phyloP scores from a whole-genome alignment of 495 filamentous ascomycete species.

The Jackrogersella multiformis region DNA sequence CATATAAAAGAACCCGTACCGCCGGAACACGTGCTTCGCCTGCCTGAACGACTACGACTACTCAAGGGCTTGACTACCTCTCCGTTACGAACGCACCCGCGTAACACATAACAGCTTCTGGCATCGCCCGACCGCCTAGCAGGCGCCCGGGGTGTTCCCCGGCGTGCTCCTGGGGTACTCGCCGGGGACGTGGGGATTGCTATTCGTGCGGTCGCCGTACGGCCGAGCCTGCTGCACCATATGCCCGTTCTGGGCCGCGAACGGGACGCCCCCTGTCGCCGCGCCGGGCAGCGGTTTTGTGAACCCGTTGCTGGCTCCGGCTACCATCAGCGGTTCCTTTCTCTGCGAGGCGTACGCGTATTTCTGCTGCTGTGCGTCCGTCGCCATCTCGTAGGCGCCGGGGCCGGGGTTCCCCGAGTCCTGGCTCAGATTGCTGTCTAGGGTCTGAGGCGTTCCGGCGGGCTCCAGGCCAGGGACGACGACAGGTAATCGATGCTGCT shows the following conservation, averaged over 20 bases:
- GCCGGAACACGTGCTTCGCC: neutral
- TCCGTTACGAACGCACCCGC: too few species aligned
- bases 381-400: constrained; percentile 36
- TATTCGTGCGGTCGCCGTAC: constrained; percentile 44
- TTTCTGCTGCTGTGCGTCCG: constrained; percentile 40
- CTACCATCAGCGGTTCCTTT: constrained; percentile 1
- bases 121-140: constrained; percentile 1
- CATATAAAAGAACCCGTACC: neutral
- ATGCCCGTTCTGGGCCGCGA: constrained; percentile 31
- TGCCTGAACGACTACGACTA: neutral
- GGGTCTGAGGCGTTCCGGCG: constrained; percentile 14
- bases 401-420: constrained; percentile 43
- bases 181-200: constrained; percentile 65
- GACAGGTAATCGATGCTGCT: constrained; percentile 25
- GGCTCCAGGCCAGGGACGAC: constrained; percentile 31
- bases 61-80: neutral
- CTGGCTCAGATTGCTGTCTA: constrained; percentile 37
- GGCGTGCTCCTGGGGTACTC: constrained; percentile 60
- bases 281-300: constrained; percentile 19
- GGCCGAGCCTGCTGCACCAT: constrained; percentile 27
- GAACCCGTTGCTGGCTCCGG: constrained; percentile 19
- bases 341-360: constrained; percentile 9
- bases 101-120: too few species aligned
- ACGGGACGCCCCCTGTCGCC: constrained; percentile 15
- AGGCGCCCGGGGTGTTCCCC: constrained; percentile 26